These are phyloP conservation scores for Musa itinerans DNA, from an alignment of 176 grass and related monocot genomes.

Conservation along the genomic window DNA sequence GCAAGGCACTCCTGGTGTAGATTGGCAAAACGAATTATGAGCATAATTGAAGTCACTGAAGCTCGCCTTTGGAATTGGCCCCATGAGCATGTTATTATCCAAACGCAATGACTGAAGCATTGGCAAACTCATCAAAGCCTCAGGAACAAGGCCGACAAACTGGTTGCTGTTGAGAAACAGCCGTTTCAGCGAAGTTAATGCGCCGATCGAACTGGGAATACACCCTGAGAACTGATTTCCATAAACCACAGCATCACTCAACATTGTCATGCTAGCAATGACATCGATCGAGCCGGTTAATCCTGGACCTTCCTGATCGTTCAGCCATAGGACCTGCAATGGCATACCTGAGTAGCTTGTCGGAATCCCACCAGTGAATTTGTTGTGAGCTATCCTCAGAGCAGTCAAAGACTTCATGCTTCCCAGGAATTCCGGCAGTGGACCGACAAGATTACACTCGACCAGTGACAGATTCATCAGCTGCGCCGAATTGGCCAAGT, in stretches of 20 bases:
- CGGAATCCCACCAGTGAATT: constrained; percentile 41
- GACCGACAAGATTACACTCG: constrained; percentile 35
- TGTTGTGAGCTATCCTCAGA: constrained; percentile 64
- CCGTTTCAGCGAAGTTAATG: constrained; percentile 21
- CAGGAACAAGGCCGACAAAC: constrained; percentile 49
- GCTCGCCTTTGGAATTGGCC: constrained; percentile 3
- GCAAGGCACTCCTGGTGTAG: not conserved
- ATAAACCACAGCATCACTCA: constrained; percentile 61
- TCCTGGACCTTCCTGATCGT: constrained; percentile 48
- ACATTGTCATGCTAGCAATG: constrained; percentile 32
- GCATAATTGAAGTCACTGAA: not conserved
- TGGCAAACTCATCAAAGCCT: not conserved
- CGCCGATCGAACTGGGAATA: constrained; percentile 44
- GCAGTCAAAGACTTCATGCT: constrained; percentile 29
- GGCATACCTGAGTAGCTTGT: constrained; percentile 19
- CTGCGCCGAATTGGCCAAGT: constrained; percentile 28
- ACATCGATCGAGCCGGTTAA: constrained; percentile 53
- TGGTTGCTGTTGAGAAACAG: constrained; percentile 55
- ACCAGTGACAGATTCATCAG: constrained; percentile 36
- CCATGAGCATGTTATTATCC: constrained; percentile 3
- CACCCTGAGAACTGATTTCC: constrained; percentile 66
- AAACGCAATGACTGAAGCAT: not conserved
- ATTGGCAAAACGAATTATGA: constrained; percentile 14
- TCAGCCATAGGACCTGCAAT: constrained; percentile 68
- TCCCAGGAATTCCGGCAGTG: constrained; percentile 41